These are phyloP conservation scores for Lantana camara DNA, from an alignment of 257 asterid species.

Conservation along the genomic window DNA sequence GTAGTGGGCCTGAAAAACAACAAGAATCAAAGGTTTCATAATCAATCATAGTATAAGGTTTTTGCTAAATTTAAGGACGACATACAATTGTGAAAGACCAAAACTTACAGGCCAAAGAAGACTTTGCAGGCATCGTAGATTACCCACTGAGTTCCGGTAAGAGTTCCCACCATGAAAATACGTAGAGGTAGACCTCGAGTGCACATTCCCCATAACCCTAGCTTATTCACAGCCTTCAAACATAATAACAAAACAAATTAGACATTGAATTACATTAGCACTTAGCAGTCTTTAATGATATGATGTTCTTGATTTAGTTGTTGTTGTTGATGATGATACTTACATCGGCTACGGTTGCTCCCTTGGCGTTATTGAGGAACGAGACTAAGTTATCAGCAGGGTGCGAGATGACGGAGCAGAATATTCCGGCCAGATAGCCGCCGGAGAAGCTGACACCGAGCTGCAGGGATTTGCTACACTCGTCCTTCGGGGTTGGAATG, in stretches of 20 bases:
- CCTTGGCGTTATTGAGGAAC: slow-evolving; percentile 85
- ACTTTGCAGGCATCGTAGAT: slow-evolving; percentile 80
- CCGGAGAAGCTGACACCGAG: slow-evolving; percentile 83
- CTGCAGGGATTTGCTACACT: slow-evolving; percentile 67
- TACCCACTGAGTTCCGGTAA: slow-evolving; percentile 85
- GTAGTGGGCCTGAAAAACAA: slow-evolving; percentile 75
- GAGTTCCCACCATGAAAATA: slow-evolving; percentile 67
- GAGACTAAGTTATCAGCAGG: slow-evolving; percentile 91
- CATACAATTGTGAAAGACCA: no score
- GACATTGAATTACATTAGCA: no score
- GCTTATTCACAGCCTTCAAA: slow-evolving; percentile 57
- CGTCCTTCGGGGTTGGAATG: slow-evolving; percentile 72
- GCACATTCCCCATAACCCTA: slow-evolving; percentile 61
- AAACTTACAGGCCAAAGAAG: slow-evolving; percentile 67
- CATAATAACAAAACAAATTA: background rate
- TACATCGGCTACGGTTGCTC: slow-evolving; percentile 77
- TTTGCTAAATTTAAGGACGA: background rate
- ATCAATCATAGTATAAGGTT: background rate
- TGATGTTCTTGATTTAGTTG: no score
- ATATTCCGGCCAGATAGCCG: slow-evolving; percentile 74
- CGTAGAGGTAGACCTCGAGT: slow-evolving; percentile 85
- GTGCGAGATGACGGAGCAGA: slow-evolving; percentile 76
- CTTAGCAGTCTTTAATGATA: no score
- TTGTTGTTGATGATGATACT: slow-evolving; percentile 22
- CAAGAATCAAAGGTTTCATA: background rate